These are phyloP conservation scores for Hymenoscyphus scutula DNA, from an alignment of 2,329 filamentous ascomycete species.

Conservation along the genomic window DNA sequence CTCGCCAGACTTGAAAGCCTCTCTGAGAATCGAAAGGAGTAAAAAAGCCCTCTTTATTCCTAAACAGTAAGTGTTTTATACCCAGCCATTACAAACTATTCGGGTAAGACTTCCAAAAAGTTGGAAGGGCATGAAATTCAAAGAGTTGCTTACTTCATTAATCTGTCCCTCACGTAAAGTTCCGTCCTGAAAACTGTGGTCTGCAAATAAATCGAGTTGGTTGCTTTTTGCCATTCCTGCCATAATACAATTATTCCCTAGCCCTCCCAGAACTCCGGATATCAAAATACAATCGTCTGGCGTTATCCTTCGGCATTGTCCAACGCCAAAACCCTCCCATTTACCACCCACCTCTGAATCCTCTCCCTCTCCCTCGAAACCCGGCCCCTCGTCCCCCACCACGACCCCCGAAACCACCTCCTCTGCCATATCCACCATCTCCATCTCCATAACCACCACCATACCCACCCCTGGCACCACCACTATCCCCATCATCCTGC, in stretches of 20 bases:
- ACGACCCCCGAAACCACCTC: slow-evolving; percentile 38
- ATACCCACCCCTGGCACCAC: slow-evolving; percentile 50
- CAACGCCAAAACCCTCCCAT: slow-evolving; percentile 18
- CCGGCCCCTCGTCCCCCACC: slow-evolving; percentile 37
- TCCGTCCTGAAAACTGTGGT: too few species aligned
- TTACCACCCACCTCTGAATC: slow-evolving; percentile 33
- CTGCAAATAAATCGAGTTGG: too few species aligned
- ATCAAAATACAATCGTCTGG: slow-evolving; percentile 14
- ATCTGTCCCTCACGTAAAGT: too few species aligned
- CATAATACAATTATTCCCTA: slow-evolving; percentile 9
- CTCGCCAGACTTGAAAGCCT: too few species aligned
- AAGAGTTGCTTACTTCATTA: too few species aligned
- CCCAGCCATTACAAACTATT: too few species aligned
- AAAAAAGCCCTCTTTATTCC: too few species aligned
- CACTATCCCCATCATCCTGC: slow-evolving; percentile 51
- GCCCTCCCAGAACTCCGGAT: slow-evolving; percentile 4
- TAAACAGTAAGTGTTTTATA: too few species aligned
- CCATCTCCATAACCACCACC: slow-evolving; percentile 52
- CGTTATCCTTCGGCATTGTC: too few species aligned
- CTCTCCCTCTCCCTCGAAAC: slow-evolving; percentile 31
- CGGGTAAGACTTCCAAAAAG: too few species aligned
- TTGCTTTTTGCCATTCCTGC: background rate
- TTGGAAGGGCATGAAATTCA: too few species aligned
- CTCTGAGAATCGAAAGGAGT: too few species aligned
- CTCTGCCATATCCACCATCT: slow-evolving; percentile 38